Conservation (phyloP, 805 yeast species). For the Saccharomycopsis babjevae region DNA sequence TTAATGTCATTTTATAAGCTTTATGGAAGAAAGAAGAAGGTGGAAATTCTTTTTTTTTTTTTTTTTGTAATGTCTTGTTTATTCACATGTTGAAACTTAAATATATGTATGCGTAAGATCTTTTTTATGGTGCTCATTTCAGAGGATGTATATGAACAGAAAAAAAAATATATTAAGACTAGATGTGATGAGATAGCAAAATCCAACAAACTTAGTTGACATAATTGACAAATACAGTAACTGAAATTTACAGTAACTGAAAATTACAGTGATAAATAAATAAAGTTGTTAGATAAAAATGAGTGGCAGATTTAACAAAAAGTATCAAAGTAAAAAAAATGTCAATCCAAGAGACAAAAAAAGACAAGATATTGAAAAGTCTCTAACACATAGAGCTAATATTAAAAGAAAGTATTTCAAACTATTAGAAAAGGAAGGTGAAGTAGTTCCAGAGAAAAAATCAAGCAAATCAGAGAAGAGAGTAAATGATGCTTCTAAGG, state of each 20-base stretch:
- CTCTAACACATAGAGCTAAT: slow-evolving; percentile 71
- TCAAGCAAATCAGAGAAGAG: slow-evolving; percentile 8
- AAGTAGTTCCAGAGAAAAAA: slow-evolving; percentile 36
- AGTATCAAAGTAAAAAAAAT: neutral
- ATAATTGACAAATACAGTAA: neutral
- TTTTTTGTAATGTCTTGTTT: too few species aligned
- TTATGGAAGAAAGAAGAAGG: too few species aligned
- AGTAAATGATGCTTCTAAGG: slow-evolving; percentile 14
- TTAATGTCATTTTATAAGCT: too few species aligned
- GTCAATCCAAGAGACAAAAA: slow-evolving; percentile 10
- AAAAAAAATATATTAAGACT: neutral
- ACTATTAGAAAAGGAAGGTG: slow-evolving; percentile 63
- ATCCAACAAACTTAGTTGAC: too few species aligned
- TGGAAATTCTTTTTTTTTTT: too few species aligned
- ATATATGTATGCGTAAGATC: neutral
- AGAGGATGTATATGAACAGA: neutral
- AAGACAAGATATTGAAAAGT: slow-evolving; percentile 59
- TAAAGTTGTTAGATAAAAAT: neutral
- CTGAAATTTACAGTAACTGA: neutral
- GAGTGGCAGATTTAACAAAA: neutral
- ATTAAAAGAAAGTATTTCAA: slow-evolving; percentile 75
- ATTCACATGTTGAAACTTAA: neutral
- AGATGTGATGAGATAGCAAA: neutral
- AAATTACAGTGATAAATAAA: neutral
- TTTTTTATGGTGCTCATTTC: neutral